Base-by-base conservation (phyloP, 805 yeast genomes). In the Saturnispora silvae region DNA sequence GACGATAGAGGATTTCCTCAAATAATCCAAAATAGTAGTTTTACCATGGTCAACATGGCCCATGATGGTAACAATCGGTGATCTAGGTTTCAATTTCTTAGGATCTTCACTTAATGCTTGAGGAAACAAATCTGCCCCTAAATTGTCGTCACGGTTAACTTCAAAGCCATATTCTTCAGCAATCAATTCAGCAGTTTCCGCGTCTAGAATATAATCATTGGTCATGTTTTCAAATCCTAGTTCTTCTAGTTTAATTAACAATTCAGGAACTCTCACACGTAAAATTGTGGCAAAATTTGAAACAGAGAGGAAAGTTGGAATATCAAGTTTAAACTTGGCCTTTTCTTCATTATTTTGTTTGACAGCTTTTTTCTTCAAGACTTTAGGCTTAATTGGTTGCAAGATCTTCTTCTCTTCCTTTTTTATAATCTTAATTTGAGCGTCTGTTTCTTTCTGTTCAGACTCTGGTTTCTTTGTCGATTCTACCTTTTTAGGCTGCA, bases 1-100 rank as follows among this genome's bases (percentile, higher is more conserved):
- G 0, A 80, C 97, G 6, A 92, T 75, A 0, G 87, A 74, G 0
- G 95, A 81, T 46, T 83, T 85, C 31, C 97, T 68, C 49, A 92
- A 63, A 51, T 76, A 74, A 56, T 92, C 98, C 38, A 92, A 67
- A 42, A 92, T 78, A 0, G 98, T 89, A 2, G 98, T 92, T 56
- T 92, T 92, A 2, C 98, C 98, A 53, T 92, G 98, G 58, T 92
- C 98, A 22, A 92, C 98, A 57, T 92, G 98, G 3, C 98, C 98
- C 97, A 92, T 92, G 36, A 92, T 83, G 0, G 98, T 87, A 4
- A 92, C 96, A 18, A 92, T 80, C 0, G 98, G 98, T 0, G 98
- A 86, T 45, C 97, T 65, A 5, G 77, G 66, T 31, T 72, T 74
- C 44, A 80, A 54, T 17, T 59, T 51, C 5, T 61, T 59, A n/a